A percentile compares a stretch with the other conserved stretches of the same genome.
Conservation (phyloP, 192 early-diverging fungal species). For the Backusella luteola region DNA sequence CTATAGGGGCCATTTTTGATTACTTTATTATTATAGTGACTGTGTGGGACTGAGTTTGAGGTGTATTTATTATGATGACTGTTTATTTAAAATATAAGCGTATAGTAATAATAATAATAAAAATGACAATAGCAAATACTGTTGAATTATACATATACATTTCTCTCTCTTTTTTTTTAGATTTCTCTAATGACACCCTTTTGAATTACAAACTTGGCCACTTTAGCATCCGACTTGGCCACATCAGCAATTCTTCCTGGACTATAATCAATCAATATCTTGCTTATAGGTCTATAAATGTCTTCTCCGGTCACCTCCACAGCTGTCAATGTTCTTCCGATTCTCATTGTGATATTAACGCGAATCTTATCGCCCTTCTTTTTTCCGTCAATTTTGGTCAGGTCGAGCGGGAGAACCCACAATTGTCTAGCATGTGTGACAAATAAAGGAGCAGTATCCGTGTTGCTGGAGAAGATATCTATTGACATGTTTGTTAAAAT, state of each 20-base stretch:
- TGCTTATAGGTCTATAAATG: not conserved
- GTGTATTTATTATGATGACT: not conserved
- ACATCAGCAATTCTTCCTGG: constrained; percentile 4
- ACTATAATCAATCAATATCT: not conserved
- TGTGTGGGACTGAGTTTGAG: too few species aligned
- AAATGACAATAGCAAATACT: not conserved
- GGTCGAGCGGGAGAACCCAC: not conserved
- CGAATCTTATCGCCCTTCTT: not conserved
- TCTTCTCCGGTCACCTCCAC: not conserved
- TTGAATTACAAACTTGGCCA: not conserved
- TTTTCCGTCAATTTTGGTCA: not conserved
- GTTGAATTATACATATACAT: not conserved
- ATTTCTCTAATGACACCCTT: not conserved
- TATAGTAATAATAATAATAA: not conserved
- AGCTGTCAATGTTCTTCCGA: not conserved
- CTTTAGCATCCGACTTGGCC: not conserved
- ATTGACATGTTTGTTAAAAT: not conserved
- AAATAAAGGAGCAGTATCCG: not conserved
- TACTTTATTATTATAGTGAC: too few species aligned
- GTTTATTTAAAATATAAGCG: not conserved
- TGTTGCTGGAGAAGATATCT: not conserved
- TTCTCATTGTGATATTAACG: not conserved
- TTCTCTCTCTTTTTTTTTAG: not conserved
- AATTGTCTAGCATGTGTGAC: not conserved
- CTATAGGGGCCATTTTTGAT: too few species aligned